phyloP scores from a whole-genome alignment of 2,329 filamentous ascomycete genomes.

The Cladosporium halotolerans region DNA sequence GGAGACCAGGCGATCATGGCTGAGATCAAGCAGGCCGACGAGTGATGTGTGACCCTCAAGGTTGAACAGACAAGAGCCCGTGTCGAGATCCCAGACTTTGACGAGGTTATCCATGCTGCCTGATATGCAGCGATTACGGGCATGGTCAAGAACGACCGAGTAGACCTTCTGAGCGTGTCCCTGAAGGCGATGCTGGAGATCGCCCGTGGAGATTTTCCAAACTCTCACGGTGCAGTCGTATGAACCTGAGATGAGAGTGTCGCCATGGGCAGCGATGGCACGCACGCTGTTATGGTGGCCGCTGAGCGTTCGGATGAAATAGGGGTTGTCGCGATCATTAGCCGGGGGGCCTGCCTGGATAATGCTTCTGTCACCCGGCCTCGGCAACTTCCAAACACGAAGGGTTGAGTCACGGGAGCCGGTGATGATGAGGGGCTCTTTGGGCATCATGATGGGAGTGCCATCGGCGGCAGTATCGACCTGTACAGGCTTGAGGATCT shows the following conservation, averaged over 20 bases:
- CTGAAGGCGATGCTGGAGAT: slow-evolving; percentile 73
- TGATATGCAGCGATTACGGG: slow-evolving; percentile 90
- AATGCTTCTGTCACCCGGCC: slow-evolving; percentile 68
- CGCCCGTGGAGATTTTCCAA: slow-evolving; percentile 95
- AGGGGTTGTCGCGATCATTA: slow-evolving; percentile 77
- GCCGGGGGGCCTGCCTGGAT: slow-evolving; percentile 72
- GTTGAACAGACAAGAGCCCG: slow-evolving; percentile 76
- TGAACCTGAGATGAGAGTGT: slow-evolving; percentile 93
- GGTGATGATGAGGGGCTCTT: slow-evolving; percentile 93
- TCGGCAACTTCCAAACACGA: slow-evolving; percentile 88
- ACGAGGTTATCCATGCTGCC: slow-evolving; percentile 98
- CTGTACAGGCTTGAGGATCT: slow-evolving; percentile 83
- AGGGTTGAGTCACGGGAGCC: slow-evolving; percentile 92
- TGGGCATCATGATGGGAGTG: slow-evolving; percentile 77
- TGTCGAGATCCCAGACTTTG: slow-evolving; percentile 93
- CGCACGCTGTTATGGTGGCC: slow-evolving; percentile 92
- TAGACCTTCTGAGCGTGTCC: slow-evolving; percentile 94
- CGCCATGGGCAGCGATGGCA: slow-evolving; percentile 88
- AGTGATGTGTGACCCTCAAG: slow-evolving; percentile 89
- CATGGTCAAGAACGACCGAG: slow-evolving; percentile 87
- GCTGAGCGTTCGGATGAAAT: slow-evolving; percentile 79
- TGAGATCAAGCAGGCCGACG: slow-evolving; percentile 84
- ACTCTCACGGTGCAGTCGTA: slow-evolving; percentile 94
- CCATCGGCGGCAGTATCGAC: slow-evolving; percentile 67
- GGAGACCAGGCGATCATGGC: slow-evolving; percentile 83